phyloP scores from a whole-genome alignment of 495 filamentous ascomycete species.

The Penicillium subrubescens region DNA sequence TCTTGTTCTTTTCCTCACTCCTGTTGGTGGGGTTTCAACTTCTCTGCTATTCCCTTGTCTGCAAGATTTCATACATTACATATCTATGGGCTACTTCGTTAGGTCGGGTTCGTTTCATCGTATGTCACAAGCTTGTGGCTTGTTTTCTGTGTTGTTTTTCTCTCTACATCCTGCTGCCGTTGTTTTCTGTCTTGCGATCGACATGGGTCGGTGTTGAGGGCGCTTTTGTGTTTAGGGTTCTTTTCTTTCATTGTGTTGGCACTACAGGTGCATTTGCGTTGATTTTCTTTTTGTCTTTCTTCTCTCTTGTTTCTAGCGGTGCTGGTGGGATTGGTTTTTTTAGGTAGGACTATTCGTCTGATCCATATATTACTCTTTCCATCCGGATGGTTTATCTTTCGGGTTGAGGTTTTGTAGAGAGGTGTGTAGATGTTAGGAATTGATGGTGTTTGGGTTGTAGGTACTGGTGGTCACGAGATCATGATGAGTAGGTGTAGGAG shows the following conservation, averaged over 20 bases:
- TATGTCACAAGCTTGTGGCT: not conserved
- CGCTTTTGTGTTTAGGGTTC: slow-evolving; percentile 10
- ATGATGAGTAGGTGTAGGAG: too few species aligned
- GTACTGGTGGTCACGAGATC: too few species aligned
- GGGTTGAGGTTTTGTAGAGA: not conserved
- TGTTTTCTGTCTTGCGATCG: slow-evolving; percentile 9
- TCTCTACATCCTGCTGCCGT: not conserved
- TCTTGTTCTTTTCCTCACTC: not conserved
- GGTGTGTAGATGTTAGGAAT: not conserved
- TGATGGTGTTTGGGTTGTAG: too few species aligned
- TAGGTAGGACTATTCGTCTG: not conserved
- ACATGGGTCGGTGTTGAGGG: slow-evolving; percentile 32
- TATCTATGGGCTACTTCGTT: slow-evolving; percentile 14
- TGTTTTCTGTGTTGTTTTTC: slow-evolving; percentile 7
- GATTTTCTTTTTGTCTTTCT: not conserved
- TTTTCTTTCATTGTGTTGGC: not conserved
- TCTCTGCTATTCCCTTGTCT: slow-evolving; percentile 21
- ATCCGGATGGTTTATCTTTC: not conserved
- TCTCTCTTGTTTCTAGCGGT: not conserved
- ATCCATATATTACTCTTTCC: slow-evolving; percentile 1
- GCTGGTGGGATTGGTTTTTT: slow-evolving; percentile 1
- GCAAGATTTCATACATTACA: slow-evolving; percentile 29
- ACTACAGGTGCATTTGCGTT: slow-evolving; percentile 1
- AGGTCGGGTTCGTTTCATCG: not conserved
- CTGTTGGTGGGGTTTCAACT: not conserved